Base-by-base conservation (phyloP, 345 rosid genomes). In the Streptanthus diversifolius region DNA sequence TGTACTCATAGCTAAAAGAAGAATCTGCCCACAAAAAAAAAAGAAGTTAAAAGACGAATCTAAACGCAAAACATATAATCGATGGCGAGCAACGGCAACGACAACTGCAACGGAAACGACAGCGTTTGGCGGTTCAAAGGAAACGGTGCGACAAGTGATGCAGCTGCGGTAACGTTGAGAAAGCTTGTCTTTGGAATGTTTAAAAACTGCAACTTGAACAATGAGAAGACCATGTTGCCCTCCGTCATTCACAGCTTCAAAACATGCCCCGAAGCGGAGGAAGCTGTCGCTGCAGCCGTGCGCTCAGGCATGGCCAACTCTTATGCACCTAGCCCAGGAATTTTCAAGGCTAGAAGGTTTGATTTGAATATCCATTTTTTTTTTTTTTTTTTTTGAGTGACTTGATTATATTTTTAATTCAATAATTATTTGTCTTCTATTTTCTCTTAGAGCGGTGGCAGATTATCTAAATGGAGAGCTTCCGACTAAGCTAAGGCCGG, bases 311-410 rank as follows among this genome's bases (percentile, higher is more conserved):
- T 83, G 70, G 80, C 70, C 69, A 86, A 88, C 43, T 53, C 57
- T 22, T 88, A 90, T 63, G 22, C 82, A 9, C 73, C 87, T 0
- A 22, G 66, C 13, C 64, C 30, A 5, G 91, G 93, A 7, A 53
- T 81, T 35, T 79, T 51, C 29, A 74, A 91, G 1, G 88, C 96
- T 7, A 70, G 91, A 39, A 90, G 86, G 91, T 72, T 0, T 39
- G 4, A 9, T 17, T 24, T 1, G 1, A 51, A 24, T 15, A 5
- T 44, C 8, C 4, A 15, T 5, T n/a, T 40, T 11, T 11, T 37
- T 11, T 11, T 40, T 22, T 22, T 22, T 22, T 22, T 1, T 22
- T 22, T 22, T 3, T 22, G 1, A 22, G 25, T 3, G 25, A 22
- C 25, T 22, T 9, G 4, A 35, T 0, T 1, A 7, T 8, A 1